phyloP scores from a whole-genome alignment of 768 basidiomycete genomes.

The Boletus barrowsii region DNA sequence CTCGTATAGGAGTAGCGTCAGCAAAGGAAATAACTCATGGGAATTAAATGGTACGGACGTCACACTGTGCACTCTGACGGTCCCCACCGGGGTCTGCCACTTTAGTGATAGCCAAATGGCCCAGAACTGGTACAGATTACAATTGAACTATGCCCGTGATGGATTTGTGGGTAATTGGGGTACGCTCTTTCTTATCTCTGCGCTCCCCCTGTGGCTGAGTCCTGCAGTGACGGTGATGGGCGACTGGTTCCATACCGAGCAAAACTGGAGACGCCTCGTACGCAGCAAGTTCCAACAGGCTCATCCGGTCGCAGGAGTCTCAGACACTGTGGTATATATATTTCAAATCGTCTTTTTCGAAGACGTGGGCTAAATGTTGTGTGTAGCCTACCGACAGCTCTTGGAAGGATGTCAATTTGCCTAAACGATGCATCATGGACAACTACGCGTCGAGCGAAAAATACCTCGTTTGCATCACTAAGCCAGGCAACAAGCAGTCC shows the following conservation, averaged over 20 bases:
- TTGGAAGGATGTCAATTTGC: background rate
- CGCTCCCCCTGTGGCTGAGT: background rate
- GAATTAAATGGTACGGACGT: background rate
- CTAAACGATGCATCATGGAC: background rate
- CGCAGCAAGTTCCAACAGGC: slow-evolving; percentile 4
- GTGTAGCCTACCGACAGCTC: background rate
- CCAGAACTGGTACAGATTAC: slow-evolving; percentile 1
- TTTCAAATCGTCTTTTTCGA: background rate
- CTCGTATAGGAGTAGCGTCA: background rate
- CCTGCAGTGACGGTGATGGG: background rate
- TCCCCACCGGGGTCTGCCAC: background rate
- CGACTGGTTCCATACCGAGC: background rate
- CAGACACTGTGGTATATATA: background rate
- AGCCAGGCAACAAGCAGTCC: background rate
- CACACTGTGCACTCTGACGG: background rate
- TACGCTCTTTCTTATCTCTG: background rate
- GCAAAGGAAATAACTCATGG: slow-evolving; percentile 1
- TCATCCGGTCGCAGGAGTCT: background rate
- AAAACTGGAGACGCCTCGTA: slow-evolving; percentile 6
- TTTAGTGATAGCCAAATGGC: background rate
- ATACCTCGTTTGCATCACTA: background rate
- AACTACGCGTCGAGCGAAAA: background rate
- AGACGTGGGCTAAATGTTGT: background rate
- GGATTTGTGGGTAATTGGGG: slow-evolving; percentile 1
- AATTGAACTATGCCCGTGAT: background rate